Base-by-base conservation (phyloP, 1,284 basidiomycete genomes). In the Trichosporon inkin region DNA sequence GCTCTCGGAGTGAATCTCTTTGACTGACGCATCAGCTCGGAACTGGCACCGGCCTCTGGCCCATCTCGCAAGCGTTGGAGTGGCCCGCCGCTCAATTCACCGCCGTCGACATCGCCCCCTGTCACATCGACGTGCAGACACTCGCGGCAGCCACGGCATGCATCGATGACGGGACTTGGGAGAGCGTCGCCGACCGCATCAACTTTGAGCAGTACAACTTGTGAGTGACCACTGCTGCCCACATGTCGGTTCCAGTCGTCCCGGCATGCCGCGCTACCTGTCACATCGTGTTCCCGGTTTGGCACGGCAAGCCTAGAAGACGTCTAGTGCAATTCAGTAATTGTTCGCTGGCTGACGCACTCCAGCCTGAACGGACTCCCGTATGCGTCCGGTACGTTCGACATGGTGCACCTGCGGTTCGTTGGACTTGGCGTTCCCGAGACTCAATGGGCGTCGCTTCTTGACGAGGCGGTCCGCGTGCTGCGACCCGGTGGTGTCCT, bases 351-450 rank as follows among this genome's bases (percentile, higher is more conserved):
- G 41, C 55, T 65, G 38, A 62, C 35, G 35, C 24, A 28, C 32
- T 35, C 11, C 60, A 78, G 78, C 62, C 65, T 78, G 8, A 56
- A 73, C 10, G 57, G 65, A 1, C 62, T 79, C 8, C 77, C 77
- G 0, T 79, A 74, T 62, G 75, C 76, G 54, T 63, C 71, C 1
- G 75, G 73, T 19, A 65, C 67, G 6, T 79, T 79, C 40, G 78
- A 78, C 62, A 64, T 75, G 53, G 75, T 79, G 2, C 77, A 78
- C 51, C 65, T 78, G 52, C 70, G 76, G 0, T 77, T 77, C 57
- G 61, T 75, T 16, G 75, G 72, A 6, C 70, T 79, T 1, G 77
- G 74, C 5, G 63, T 79, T 4, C 73, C 78, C n/a, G 73, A 76
- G 56, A 58, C 63, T 6, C 69, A 68, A 35, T 78, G 76, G 76